Evolutionary conservation across 75 land plant genomes (phyloP).

Genomic region (Sequoiadendron giganteum): DNA sequence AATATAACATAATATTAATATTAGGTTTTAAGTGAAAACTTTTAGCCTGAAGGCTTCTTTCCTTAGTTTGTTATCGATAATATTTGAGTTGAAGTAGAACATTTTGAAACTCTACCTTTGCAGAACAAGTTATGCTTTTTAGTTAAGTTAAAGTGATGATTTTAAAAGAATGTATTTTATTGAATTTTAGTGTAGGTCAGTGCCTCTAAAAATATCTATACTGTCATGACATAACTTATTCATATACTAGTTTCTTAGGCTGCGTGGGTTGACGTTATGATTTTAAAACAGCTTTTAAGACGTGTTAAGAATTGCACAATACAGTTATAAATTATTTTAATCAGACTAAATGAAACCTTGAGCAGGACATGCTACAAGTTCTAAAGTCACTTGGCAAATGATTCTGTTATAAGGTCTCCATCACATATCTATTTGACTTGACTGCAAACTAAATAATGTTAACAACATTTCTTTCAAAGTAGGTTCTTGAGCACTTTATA

Average conservation of each 20-base stretch:
- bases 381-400: neutral
- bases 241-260: neutral
- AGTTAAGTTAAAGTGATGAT: neutral
- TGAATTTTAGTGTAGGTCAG: neutral
- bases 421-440: neutral
- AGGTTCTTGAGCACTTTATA: neutral
- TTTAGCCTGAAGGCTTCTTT: neutral
- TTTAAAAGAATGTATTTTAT: neutral
- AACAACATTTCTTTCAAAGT: neutral
- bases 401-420: neutral
- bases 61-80: neutral
- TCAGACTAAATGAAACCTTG: neutral
- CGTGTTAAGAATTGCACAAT: neutral
- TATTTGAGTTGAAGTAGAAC: neutral
- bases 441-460: neutral
- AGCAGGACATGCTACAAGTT: neutral
- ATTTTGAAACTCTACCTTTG: neutral
- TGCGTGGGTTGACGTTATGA: neutral
- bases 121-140: neutral
- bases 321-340: neutral
- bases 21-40: too few species aligned
- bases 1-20: too few species aligned
- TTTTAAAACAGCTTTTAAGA: neutral
- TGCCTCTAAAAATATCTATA: neutral
- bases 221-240: too few species aligned